A percentile compares a stretch with the other conserved stretches of the same genome.
These are phyloP conservation scores for Aristolochia californica DNA, from an alignment of 164 flowering plant genomes.

Conservation along the genomic window DNA sequence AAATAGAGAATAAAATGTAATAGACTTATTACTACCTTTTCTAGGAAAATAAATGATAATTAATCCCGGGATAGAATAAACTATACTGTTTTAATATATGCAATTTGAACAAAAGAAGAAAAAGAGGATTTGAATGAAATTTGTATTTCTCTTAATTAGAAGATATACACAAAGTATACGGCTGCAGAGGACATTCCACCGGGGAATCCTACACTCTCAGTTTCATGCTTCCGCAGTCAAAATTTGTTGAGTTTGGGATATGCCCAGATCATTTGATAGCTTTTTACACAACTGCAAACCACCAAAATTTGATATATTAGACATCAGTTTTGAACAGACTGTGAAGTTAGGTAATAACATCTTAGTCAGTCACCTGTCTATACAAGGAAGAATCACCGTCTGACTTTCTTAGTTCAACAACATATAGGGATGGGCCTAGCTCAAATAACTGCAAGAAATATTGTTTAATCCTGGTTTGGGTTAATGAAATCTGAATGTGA, in stretches of 20 bases:
- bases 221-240: slow-evolving; percentile 15
- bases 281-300: slow-evolving; percentile 63
- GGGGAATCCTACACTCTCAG: background rate
- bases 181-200: too few relatives aligned
- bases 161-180: too few relatives aligned
- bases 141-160: too few relatives aligned
- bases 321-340: background rate
- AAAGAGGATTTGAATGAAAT: too few relatives aligned
- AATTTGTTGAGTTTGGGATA: slow-evolving; percentile 27
- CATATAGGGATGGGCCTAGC: slow-evolving; percentile 66
- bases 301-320: background rate
- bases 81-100: too few relatives aligned
- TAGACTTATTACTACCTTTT: too few relatives aligned
- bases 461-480: background rate
- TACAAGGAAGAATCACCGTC: slow-evolving; percentile 68
- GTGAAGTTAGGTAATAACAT: background rate
- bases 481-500: background rate
- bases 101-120: too few relatives aligned
- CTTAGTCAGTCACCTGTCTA: slow-evolving; percentile 46
- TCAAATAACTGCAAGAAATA: slow-evolving; percentile 59
- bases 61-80: too few relatives aligned
- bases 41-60: too few relatives aligned
- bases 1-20: too few relatives aligned
- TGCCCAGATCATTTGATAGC: slow-evolving; percentile 55
- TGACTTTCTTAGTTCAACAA: slow-evolving; percentile 83